Percentiles rank a stretch among this genome's conserved stretches.
phyloP scores from a whole-genome alignment of 2,329 filamentous ascomycete species.

The Westerdykella aurantiaca region DNA sequence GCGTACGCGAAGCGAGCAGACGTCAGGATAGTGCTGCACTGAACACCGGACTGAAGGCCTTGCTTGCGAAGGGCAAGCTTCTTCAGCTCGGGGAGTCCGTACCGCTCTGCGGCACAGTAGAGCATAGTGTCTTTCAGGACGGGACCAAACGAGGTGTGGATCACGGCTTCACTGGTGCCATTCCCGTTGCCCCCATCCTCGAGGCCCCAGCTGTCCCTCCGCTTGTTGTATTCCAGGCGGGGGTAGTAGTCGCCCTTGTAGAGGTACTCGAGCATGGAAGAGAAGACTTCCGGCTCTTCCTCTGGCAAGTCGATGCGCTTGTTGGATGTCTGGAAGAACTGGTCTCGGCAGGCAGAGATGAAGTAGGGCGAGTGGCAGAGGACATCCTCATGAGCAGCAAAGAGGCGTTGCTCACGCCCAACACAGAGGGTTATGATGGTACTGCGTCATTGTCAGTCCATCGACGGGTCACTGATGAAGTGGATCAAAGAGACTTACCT shows the following conservation, averaged over 20 bases:
- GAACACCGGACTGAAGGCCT: constrained; percentile 76
- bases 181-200: constrained; percentile 52
- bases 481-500: constrained; percentile 22
- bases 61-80: constrained; percentile 81
- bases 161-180: constrained; percentile 39
- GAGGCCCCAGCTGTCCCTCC: constrained; percentile 73
- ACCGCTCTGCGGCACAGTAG: constrained; percentile 82
- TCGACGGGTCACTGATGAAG: not conserved
- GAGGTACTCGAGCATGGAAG: constrained; percentile 81
- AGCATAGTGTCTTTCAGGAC: constrained; percentile 84
- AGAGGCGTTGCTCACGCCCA: constrained; percentile 76
- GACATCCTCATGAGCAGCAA: constrained; percentile 85
- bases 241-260: constrained; percentile 95
- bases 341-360: constrained; percentile 55
- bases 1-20: constrained; percentile 87
- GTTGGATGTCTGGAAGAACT: constrained; percentile 55
- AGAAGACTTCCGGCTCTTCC: constrained; percentile 87
- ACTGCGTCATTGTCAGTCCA: constrained; percentile 22
- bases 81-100: constrained; percentile 78
- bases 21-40: constrained; percentile 76
- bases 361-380: constrained; percentile 77
- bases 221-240: constrained; percentile 74
- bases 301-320: constrained; percentile 76
- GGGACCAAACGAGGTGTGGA: constrained; percentile 59
- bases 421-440: constrained; percentile 74